phyloP scores from a whole-genome alignment of 2,329 filamentous ascomycete genomes.

The Hortaea werneckii region DNA sequence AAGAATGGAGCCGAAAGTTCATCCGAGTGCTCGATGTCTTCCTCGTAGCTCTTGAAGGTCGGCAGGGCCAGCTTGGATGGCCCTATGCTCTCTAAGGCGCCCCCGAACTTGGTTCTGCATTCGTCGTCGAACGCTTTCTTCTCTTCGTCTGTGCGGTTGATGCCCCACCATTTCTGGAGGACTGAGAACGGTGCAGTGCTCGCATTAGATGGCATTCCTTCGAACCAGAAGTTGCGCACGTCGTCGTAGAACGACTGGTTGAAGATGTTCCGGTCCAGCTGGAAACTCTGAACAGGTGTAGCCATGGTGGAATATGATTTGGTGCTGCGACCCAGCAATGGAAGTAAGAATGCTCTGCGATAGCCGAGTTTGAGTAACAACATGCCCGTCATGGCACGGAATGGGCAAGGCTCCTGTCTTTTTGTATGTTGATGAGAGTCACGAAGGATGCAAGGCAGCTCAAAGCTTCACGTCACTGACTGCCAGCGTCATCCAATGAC shows the following conservation, averaged over 20 bases:
- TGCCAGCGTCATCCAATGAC: too few species aligned
- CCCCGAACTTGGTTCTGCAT: constrained; percentile 25
- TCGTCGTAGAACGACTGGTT: constrained; percentile 29
- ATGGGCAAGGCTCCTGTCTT: too few species aligned
- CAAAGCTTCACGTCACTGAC: too few species aligned
- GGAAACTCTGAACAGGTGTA: not conserved
- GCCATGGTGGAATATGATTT: not conserved
- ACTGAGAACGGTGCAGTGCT: constrained; percentile 15
- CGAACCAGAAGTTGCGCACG: constrained; percentile 31
- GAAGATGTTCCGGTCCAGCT: constrained; percentile 28
- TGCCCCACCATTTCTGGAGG: constrained; percentile 30
- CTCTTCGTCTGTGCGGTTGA: constrained; percentile 21
- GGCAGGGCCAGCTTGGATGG: constrained; percentile 26
- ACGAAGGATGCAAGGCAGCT: too few species aligned
- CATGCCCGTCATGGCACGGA: not conserved
- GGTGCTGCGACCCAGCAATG: not conserved
- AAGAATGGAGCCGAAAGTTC: constrained; percentile 29
- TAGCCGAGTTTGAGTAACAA: not conserved
- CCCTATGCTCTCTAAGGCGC: constrained; percentile 29
- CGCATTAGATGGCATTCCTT: constrained; percentile 20
- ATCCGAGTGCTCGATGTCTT: constrained; percentile 14
- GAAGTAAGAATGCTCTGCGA: not conserved
- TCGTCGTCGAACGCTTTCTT: constrained; percentile 27
- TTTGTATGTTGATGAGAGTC: too few species aligned
- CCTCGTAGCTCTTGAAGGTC: constrained; percentile 12